Conservation (phyloP, 2,329 filamentous ascomycete genomes). For the Fusarium sp. region DNA sequence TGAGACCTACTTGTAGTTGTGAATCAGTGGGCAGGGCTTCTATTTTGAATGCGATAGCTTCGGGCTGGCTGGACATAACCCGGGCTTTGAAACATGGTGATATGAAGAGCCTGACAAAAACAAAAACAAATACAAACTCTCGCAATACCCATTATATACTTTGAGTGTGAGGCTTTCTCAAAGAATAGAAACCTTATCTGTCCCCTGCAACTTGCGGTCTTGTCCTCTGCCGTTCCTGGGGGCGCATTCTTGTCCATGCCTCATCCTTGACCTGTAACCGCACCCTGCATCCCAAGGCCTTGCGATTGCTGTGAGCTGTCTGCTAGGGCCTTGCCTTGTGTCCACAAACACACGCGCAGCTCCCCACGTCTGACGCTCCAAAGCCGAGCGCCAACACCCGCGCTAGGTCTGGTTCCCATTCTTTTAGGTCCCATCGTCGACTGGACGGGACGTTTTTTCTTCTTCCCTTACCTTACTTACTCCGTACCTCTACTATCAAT, state of each 20-base stretch:
- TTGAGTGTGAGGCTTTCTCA: conserved; percentile 7
- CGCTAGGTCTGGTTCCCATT: conserved; percentile 38
- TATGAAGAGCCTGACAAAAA: neutral
- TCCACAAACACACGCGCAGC: conserved; percentile 40
- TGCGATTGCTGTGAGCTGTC: conserved; percentile 29
- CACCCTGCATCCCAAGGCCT: conserved; percentile 41
- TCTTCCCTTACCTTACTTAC: conserved; percentile 15
- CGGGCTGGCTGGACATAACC: too few relatives aligned
- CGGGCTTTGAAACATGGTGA: neutral
- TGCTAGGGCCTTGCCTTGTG: conserved; percentile 36
- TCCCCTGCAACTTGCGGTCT: conserved; percentile 1
- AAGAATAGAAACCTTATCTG: conserved; percentile 21
- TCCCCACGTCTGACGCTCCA: conserved; percentile 38
- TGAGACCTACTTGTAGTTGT: neutral
- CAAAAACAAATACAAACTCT: neutral
- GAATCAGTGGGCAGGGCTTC: neutral
- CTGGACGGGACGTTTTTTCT: conserved; percentile 15
- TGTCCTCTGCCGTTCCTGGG: conserved; percentile 23
- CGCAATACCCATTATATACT: neutral
- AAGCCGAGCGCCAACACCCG: conserved; percentile 42
- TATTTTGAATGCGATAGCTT: neutral
- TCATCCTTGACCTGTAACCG: conserved; percentile 41
- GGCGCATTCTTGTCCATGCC: conserved; percentile 24
- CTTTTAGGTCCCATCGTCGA: conserved; percentile 28
- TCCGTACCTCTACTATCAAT: conserved; percentile 22